phyloP scores from a whole-genome alignment of 805 yeast genomes.

The Candida saitoana region DNA sequence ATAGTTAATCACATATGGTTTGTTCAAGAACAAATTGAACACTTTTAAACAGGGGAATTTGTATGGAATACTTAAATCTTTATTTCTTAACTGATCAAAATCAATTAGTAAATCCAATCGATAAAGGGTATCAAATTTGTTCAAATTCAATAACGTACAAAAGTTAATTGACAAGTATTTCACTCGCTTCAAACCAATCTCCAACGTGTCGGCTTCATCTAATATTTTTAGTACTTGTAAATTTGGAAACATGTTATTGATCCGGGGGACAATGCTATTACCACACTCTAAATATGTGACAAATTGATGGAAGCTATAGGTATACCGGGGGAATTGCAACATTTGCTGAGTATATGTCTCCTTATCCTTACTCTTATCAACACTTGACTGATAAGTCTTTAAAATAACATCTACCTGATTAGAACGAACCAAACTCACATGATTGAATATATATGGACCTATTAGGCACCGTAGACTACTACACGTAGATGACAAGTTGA shows the following conservation, averaged over 20 bases:
- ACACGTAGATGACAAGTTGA: conserved; percentile 24
- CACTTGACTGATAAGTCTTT: conserved; percentile 4
- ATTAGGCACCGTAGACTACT: conserved; percentile 15
- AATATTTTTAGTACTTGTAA: conserved; percentile 18
- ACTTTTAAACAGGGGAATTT: conserved; percentile 1
- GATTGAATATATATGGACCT: conserved; percentile 17
- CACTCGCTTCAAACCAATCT: no score
- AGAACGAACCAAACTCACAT: conserved; percentile 22
- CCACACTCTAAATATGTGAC: conserved; percentile 22
- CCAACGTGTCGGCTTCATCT: conserved; percentile 9
- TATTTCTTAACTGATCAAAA: conserved; percentile 12
- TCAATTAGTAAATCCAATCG: conserved; percentile 20
- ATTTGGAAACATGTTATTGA: conserved; percentile 16
- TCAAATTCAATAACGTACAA: conserved; percentile 7
- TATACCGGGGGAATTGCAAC: background rate
- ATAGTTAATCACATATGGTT: conserved; percentile 6
- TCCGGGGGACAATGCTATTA: conserved; percentile 14
- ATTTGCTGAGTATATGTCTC: background rate
- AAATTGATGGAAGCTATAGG: conserved; percentile 15
- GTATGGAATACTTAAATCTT: background rate
- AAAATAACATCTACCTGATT: conserved; percentile 26
- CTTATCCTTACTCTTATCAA: background rate
- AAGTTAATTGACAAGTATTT: conserved; percentile 16
- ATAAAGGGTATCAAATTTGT: conserved; percentile 1
- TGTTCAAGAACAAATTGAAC: conserved; percentile 8